phyloP scores from a whole-genome alignment of 1,284 basidiomycete genomes.

The Boletus mariae region DNA sequence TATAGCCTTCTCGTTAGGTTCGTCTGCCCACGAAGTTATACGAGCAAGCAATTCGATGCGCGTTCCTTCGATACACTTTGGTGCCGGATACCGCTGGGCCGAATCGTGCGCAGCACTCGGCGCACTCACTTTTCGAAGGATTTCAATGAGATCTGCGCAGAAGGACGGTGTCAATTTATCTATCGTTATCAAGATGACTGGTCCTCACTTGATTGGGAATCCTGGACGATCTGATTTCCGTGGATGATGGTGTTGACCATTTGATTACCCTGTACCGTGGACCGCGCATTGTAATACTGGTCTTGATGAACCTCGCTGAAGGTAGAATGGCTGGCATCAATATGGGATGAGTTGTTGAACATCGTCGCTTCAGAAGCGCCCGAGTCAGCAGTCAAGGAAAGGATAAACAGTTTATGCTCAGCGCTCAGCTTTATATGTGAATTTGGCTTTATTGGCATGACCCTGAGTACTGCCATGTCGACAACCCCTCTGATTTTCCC shows the following conservation, averaged over 20 bases:
- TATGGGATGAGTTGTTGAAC: conserved; percentile 22
- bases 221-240: conserved; percentile 16
- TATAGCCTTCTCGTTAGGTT: conserved; percentile 7
- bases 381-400: neutral
- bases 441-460: neutral
- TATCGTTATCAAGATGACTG: neutral
- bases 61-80: conserved; percentile 24
- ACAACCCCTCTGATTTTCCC: neutral
- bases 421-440: neutral
- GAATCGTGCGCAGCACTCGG: conserved; percentile 20
- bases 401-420: neutral
- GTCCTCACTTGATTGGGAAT: conserved; percentile 10
- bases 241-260: conserved; percentile 14
- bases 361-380: neutral
- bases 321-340: conserved; percentile 16
- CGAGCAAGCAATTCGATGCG: conserved; percentile 18
- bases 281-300: conserved; percentile 8
- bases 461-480: neutral
- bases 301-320: conserved; percentile 19
- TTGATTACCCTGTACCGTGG: conserved; percentile 14
- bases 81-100: conserved; percentile 19
- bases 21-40: conserved; percentile 17
- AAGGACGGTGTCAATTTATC: neutral
- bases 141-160: conserved; percentile 9
- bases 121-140: conserved; percentile 17